Evolutionary conservation across 257 asterid species (phyloP).

Genomic region (Solanum tarijense): DNA sequence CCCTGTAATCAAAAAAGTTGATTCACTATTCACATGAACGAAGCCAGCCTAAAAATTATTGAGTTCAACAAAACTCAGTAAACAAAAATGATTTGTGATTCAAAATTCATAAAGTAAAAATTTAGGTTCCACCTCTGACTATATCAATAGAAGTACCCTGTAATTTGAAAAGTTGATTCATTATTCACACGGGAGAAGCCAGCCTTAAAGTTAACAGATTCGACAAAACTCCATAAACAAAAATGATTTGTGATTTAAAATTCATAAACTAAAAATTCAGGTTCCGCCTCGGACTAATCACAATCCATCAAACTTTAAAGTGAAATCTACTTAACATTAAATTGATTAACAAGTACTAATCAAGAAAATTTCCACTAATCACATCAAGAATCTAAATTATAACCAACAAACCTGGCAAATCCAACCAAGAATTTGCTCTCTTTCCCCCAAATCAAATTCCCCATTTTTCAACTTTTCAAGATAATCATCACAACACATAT

Average conservation of each 20-base stretch:
- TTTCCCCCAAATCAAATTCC: background rate
- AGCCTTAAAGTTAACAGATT: background rate
- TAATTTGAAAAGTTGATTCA: background rate
- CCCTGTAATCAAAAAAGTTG: background rate
- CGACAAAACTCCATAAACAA: background rate
- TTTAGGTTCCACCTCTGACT: background rate
- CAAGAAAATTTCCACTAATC: background rate
- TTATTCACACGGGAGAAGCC: background rate
- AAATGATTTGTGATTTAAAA: background rate
- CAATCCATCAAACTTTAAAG: too few species aligned
- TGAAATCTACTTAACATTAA: background rate
- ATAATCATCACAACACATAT: conserved; percentile 6
- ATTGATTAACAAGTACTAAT: background rate
- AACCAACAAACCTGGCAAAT: conserved; percentile 4
- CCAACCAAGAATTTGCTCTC: conserved; percentile 10
- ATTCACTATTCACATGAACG: background rate
- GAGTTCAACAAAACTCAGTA: background rate
- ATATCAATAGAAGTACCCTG: background rate
- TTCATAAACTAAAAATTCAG: background rate
- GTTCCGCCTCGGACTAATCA: background rate
- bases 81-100: background rate
- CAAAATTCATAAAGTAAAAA: background rate
- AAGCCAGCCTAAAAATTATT: background rate
- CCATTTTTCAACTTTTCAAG: conserved; percentile 1
- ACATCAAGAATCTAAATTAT: background rate